These are phyloP conservation scores for Paraleonurus japonicus DNA, from an alignment of 257 asterid species.

Conservation along the genomic window DNA sequence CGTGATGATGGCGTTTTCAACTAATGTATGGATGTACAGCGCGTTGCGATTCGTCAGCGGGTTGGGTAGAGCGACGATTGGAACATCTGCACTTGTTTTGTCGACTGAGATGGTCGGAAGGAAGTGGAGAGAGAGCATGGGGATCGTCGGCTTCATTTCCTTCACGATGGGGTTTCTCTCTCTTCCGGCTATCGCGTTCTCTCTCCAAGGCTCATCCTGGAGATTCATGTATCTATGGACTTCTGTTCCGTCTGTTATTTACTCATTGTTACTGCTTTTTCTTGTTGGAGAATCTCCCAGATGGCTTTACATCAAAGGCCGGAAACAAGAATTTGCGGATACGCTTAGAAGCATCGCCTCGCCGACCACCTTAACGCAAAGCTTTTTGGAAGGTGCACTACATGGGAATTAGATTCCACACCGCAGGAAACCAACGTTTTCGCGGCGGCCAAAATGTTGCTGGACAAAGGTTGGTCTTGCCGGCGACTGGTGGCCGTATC, in stretches of 20 bases:
- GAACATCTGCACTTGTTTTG: conserved; percentile 58
- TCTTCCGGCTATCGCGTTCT: conserved; percentile 45
- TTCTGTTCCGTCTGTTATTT: conserved; percentile 39
- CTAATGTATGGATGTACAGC: conserved; percentile 47
- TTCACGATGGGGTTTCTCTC: conserved; percentile 71
- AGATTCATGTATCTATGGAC: conserved; percentile 56
- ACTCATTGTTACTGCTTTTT: conserved; percentile 30
- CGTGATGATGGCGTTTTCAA: conserved; percentile 40
- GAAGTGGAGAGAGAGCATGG: conserved; percentile 55
- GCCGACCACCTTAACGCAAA: conserved; percentile 36
- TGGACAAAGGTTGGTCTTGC: conserved; percentile 49
- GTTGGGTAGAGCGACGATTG: conserved; percentile 48
- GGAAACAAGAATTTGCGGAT: conserved; percentile 43
- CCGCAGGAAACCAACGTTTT: conserved; percentile 32
- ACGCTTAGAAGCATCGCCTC: conserved; percentile 44
- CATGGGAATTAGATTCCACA: background rate
- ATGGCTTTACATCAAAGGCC: conserved; percentile 67
- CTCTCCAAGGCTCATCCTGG: conserved; percentile 50
- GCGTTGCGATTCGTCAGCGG: conserved; percentile 47
- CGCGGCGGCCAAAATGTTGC: conserved; percentile 41
- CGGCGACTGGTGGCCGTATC: conserved; percentile 40
- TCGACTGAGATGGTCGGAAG: conserved; percentile 65
- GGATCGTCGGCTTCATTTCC: conserved; percentile 50
- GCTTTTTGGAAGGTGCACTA: conserved; percentile 40
- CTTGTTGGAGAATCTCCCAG: conserved; percentile 64